Percentiles rank a stretch among this genome's conserved stretches.
Evolutionary conservation across 768 basidiomycete species (phyloP).

Genomic region (Collybiopsis confluens): DNA sequence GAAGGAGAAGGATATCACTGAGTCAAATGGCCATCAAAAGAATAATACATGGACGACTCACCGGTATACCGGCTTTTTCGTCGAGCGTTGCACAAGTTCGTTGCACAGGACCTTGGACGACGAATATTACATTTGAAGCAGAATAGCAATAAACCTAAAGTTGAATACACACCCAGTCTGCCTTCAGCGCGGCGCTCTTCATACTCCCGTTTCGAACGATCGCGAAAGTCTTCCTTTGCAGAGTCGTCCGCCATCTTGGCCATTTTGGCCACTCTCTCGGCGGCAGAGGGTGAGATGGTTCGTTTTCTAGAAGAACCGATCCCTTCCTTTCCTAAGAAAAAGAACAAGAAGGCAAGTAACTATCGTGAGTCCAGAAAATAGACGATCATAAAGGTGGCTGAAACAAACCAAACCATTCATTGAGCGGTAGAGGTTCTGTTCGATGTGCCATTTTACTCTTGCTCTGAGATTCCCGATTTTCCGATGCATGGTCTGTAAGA

Average conservation of each 20-base stretch:
- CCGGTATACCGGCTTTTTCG: slow-evolving; percentile 65
- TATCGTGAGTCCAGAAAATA: no score
- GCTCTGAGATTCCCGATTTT: not conserved
- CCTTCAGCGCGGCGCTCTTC: slow-evolving; percentile 73
- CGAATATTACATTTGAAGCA: slow-evolving; percentile 1
- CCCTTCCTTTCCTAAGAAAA: slow-evolving; percentile 64
- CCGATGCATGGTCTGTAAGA: not conserved
- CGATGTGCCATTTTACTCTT: not conserved
- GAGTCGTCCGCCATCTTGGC: slow-evolving; percentile 56
- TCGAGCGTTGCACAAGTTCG: slow-evolving; percentile 73
- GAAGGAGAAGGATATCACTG: not conserved
- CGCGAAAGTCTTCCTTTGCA: slow-evolving; percentile 58
- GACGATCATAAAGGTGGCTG: not conserved
- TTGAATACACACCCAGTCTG: slow-evolving; percentile 41
- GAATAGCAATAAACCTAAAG: slow-evolving; percentile 3
- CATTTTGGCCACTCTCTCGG: slow-evolving; percentile 70
- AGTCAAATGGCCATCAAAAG: not conserved
- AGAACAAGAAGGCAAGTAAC: slow-evolving; percentile 8
- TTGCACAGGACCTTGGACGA: slow-evolving; percentile 50
- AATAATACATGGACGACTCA: slow-evolving; percentile 26
- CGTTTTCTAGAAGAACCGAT: slow-evolving; percentile 68
- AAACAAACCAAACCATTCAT: slow-evolving; percentile 78
- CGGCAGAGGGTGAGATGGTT: slow-evolving; percentile 55
- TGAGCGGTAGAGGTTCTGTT: slow-evolving; percentile 69
- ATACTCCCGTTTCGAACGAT: slow-evolving; percentile 68